Evolutionary conservation across 208 protist genomes (phyloP).

Genomic region (Entamoeba invadens): DNA sequence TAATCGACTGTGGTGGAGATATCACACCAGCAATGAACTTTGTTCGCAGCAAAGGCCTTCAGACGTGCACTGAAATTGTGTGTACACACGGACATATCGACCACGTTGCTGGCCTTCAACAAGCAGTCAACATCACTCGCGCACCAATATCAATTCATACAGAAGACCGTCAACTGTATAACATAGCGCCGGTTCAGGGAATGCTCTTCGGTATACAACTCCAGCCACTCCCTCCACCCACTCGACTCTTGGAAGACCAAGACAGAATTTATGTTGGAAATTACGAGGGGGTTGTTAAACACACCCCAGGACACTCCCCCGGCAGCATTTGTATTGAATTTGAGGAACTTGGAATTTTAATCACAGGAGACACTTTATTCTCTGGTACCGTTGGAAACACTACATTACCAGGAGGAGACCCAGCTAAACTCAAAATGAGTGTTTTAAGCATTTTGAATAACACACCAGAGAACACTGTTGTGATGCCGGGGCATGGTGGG

Average conservation of each 20-base stretch:
- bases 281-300: neutral
- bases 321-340: slow-evolving; percentile 11
- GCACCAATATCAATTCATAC: neutral
- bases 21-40: neutral
- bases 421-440: neutral
- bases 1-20: neutral
- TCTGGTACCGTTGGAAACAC: neutral
- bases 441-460: neutral
- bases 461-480: neutral
- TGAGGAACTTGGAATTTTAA: neutral
- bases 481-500: neutral
- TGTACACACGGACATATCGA: neutral
- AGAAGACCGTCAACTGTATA: neutral
- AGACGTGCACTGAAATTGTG: neutral
- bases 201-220: neutral
- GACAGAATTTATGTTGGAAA: neutral
- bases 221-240: neutral
- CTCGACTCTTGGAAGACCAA: neutral
- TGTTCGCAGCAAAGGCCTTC: neutral
- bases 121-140: neutral
- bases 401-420: neutral
- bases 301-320: slow-evolving; percentile 14
- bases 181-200: neutral
- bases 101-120: neutral
- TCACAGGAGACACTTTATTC: slow-evolving; percentile 15